Conservation (phyloP, 768 basidiomycete genomes). For the Lentinula detonsa region DNA sequence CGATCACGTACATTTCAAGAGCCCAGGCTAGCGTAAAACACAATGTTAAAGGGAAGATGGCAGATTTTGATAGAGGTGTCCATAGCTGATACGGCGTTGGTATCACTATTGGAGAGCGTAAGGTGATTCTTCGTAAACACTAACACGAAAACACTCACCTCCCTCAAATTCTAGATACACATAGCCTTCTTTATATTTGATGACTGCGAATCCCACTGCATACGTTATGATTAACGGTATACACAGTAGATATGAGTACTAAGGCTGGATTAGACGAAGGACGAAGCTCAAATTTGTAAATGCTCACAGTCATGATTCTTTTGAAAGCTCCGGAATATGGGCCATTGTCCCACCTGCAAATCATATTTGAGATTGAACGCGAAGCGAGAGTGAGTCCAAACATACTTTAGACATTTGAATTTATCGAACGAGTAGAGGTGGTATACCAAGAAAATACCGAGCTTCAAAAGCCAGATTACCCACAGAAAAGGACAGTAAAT, state of each 20-base stretch:
- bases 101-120: conserved; percentile 35
- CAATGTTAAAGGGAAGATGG: conserved; percentile 63
- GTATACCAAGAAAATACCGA: conserved; percentile 57
- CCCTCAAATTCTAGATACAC: conserved; percentile 36
- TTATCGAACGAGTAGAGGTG: conserved; percentile 79
- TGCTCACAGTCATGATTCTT: conserved; percentile 74
- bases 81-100: conserved; percentile 62
- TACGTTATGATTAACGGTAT: conserved; percentile 57
- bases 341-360: conserved; percentile 62
- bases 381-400: neutral
- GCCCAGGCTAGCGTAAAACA: conserved; percentile 63
- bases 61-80: conserved; percentile 34
- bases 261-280: neutral
- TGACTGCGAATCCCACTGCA: conserved; percentile 55
- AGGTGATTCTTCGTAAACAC: neutral
- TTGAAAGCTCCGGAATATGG: conserved; percentile 72
- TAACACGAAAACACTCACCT: conserved; percentile 31
- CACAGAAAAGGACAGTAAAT: neutral
- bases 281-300: neutral
- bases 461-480: conserved; percentile 25
- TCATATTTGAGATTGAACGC: neutral
- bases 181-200: conserved; percentile 73
- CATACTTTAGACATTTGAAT: conserved; percentile 67
- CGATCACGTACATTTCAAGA: conserved; percentile 59
- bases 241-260: conserved; percentile 70